Evolutionary conservation across 257 asterid species (phyloP), one percentile per base, ranked within the genome.

Genomic region (Paulownia fortunei): DNA sequence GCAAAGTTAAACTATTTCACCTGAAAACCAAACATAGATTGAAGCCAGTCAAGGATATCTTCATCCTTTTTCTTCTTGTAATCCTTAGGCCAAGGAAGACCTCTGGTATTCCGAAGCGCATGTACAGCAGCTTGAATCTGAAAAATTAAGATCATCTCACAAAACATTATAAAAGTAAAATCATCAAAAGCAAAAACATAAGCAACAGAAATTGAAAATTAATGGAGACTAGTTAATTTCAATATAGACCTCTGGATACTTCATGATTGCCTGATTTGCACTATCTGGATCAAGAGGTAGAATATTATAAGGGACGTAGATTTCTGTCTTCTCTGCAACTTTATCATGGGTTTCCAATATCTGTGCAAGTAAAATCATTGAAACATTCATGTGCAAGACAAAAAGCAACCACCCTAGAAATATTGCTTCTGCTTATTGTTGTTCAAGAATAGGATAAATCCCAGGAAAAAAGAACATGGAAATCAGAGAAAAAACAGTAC

Each of bases 1-100:
- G 3, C 27, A 42, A 44, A 64, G 66, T 6, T 47, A 49, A 59
- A 27, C 36, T 68, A 66, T 4, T 39, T 79, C 70, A 92, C 98
- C 97, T 93, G 97, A 86, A 93, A 93, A 52, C 98, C 98, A 80
- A 93, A 93, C 97, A 93, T 92, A 37, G 96, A 86, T 83, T 93
- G 98, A 84, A 93, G 98, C 98, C 98, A 93, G 83, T 93, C 98
- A 9, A 93, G 97, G 80, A 91, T 77, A 82, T 91, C 97, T 87
- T 93, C 98, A 67, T 91, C 98, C 72, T 90, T 92, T 86, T 93
- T 93, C 90, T 92, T 93, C 88, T 89, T 92, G 88, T 90, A 88
- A 73, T 92, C 96, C 83, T 90, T 88, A 0, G 98, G 97, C 96
- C 97, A 93, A 61, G 98, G 97, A 71, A 93, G 96, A 71, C 97